Evolutionary conservation across 805 yeast genomes (phyloP), one percentile per base, ranked within the genome.

Genomic region (Metahyphopichia silvanorum): DNA sequence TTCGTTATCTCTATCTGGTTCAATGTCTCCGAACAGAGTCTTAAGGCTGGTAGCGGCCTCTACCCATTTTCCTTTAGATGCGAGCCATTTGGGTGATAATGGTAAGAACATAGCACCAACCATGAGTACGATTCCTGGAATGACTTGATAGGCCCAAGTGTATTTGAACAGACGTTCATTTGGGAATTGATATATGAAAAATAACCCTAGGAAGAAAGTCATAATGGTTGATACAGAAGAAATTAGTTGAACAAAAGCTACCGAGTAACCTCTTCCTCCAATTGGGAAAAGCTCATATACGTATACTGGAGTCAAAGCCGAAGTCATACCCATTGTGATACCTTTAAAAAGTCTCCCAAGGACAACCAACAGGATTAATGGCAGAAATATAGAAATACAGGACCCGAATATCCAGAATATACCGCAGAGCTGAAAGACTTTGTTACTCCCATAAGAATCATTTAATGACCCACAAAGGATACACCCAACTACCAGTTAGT

Each of bases 81-180:
- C 44, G 31, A 43, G 37, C 63, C 63, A 59, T 37, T 47, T 49
- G 4, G 65, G 64, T 1, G 62, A 53, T 33, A 57, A 61, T 4
- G 63, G 63, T 1, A 59, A 38, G 19, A 50, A 38, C 20, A 51
- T 44, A 17, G 48, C 30, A 7, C 50, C 29, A 6, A 45, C 21
- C 2, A 51, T 24, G 15, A 55, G 35, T 6, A 48, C 12, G 6
- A 55, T 5, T 3, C 51, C 46, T 0, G 62, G 61, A 4, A 43
- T 12, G 4, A 37, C 22, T 25, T 46, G 52, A 12, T 42, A 21
- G 2, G 40, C 37, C 62, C 63, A 57, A 7, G 37, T 21, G 16
- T 17, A 27, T 16, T 42, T 44, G 21, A 51, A 49, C 3, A 49
- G 33, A 29, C 27, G 25, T 18, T 35, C 42, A 15, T 21, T 32